Percentiles rank a stretch among this genome's conserved stretches.
phyloP scores from a whole-genome alignment of 768 basidiomycete species.

The Mycena albidolilacea region DNA sequence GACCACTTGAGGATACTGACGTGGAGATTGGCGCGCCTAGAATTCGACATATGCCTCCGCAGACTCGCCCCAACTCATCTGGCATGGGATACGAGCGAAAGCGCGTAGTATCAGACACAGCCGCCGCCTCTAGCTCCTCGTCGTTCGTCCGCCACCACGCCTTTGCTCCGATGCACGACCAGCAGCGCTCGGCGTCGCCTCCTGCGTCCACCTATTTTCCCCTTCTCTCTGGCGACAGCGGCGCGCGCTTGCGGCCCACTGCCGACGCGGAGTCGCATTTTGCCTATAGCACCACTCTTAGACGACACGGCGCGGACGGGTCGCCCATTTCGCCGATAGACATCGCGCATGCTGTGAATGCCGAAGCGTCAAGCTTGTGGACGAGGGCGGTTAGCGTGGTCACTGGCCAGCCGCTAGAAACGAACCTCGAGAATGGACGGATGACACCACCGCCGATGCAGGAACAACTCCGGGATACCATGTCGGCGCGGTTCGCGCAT shows the following conservation, averaged over 20 bases:
- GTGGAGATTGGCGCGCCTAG: conserved; percentile 9
- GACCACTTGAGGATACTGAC: too few species aligned
- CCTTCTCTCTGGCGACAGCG: conserved; percentile 63
- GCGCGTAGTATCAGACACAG: conserved; percentile 52
- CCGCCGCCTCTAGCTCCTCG: conserved; percentile 55
- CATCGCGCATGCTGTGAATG: conserved; percentile 63
- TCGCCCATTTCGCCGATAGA: conserved; percentile 61
- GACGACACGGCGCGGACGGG: conserved; percentile 74
- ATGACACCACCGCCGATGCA: conserved; percentile 49
- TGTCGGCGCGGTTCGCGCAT: conserved; percentile 79
- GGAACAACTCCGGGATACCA: conserved; percentile 62
- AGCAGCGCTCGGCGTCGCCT: conserved; percentile 67
- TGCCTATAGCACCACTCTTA: conserved; percentile 85
- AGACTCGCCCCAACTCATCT: conserved; percentile 40
- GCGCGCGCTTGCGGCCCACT: conserved; percentile 68
- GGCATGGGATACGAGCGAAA: conserved; percentile 58
- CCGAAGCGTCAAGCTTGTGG: conserved; percentile 68
- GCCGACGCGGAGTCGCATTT: conserved; percentile 82
- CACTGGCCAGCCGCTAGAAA: conserved; percentile 53
- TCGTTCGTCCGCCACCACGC: conserved; percentile 47
- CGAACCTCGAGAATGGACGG: conserved; percentile 57
- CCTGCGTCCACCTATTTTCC: conserved; percentile 89
- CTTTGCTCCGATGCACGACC: conserved; percentile 42
- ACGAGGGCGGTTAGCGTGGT: conserved; percentile 57
- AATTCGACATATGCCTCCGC: conserved; percentile 39